Percentiles rank a stretch among this genome's conserved stretches.
Evolutionary conservation across 1,284 basidiomycete species (phyloP).

Genomic region (Pyrrhoderma noxium): DNA sequence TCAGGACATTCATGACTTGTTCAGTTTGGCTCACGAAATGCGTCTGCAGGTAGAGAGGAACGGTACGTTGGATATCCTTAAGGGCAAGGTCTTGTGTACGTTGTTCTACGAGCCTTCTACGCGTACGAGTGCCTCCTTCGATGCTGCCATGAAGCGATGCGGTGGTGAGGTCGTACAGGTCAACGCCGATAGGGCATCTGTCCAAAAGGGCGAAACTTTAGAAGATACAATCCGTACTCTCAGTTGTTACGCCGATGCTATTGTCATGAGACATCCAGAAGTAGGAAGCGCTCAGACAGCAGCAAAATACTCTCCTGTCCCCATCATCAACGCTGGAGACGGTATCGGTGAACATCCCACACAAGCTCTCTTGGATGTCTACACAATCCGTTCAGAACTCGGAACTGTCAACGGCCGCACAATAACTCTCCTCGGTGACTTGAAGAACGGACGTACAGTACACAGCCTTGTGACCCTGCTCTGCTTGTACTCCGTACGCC

Average conservation of each 20-base stretch:
- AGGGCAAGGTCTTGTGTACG: conserved; percentile 89
- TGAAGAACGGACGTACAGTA: conserved; percentile 97
- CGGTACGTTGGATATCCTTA: conserved; percentile 84
- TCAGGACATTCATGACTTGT: conserved; percentile 89
- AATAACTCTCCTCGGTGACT: conserved; percentile 90
- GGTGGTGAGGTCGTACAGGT: conserved; percentile 93
- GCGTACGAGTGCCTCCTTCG: conserved; percentile 93
- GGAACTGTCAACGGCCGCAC: conserved; percentile 97
- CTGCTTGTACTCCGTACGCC: conserved; percentile 86
- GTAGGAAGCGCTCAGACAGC: conserved; percentile 88
- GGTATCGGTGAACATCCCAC: conserved; percentile 98
- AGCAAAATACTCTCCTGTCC: conserved; percentile 92
- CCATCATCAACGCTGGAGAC: conserved; percentile 95
- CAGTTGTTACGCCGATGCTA: conserved; percentile 92
- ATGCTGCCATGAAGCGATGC: conserved; percentile 97
- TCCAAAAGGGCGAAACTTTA: conserved; percentile 91
- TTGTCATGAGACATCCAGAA: conserved; percentile 92
- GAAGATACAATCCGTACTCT: conserved; percentile 93
- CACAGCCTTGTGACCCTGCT: conserved; percentile 94
- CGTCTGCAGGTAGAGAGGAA: conserved; percentile 90
- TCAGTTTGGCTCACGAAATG: conserved; percentile 96
- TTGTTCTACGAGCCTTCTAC: conserved; percentile 99
- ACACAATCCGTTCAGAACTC: conserved; percentile 96
- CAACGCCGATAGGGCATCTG: conserved; percentile 77
- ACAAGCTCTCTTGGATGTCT: conserved; percentile 92